Conservation (phyloP, 2,329 filamentous ascomycete species). For the Periconia digitata region DNA sequence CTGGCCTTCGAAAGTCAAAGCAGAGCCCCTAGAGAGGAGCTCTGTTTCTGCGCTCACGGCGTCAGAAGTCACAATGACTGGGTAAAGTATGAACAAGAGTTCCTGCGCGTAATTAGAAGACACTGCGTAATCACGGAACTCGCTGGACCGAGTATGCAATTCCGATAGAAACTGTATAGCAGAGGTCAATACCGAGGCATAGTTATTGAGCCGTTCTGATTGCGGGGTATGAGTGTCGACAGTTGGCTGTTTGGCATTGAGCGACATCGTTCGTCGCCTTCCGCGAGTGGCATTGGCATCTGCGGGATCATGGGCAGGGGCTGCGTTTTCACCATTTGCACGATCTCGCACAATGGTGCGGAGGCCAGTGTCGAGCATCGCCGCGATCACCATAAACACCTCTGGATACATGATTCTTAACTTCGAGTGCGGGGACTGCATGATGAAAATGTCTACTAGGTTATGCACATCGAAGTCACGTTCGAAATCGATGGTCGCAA, state of each 20-base stretch:
- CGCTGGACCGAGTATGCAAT: slow-evolving; percentile 72
- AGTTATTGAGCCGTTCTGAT: slow-evolving; percentile 51
- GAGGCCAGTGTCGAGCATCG: slow-evolving; percentile 85
- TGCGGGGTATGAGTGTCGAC: slow-evolving; percentile 36
- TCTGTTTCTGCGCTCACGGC: slow-evolving; percentile 81
- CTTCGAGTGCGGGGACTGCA: slow-evolving; percentile 44
- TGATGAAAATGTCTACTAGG: slow-evolving; percentile 70
- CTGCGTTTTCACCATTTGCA: slow-evolving; percentile 17
- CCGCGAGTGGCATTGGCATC: slow-evolving; percentile 39
- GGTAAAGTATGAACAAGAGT: slow-evolving; percentile 79
- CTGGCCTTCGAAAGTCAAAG: slow-evolving; percentile 80
- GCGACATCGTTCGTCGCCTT: slow-evolving; percentile 66
- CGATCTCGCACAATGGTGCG: slow-evolving; percentile 50
- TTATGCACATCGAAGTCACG: slow-evolving; percentile 72
- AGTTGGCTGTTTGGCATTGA: slow-evolving; percentile 57
- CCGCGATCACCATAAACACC: slow-evolving; percentile 74
- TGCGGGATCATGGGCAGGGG: slow-evolving; percentile 17
- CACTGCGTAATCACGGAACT: slow-evolving; percentile 81
- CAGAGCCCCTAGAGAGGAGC: slow-evolving; percentile 78
- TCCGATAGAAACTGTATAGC: slow-evolving; percentile 78
- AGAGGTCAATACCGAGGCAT: slow-evolving; percentile 69
- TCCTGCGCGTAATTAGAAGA: slow-evolving; percentile 80
- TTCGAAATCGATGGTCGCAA: slow-evolving; percentile 72
- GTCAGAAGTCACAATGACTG: slow-evolving; percentile 84
- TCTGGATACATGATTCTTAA: slow-evolving; percentile 74